These are phyloP conservation scores for Scheffersomyces lignicola DNA, from an alignment of 1,139 yeast genomes.

Conservation along the genomic window DNA sequence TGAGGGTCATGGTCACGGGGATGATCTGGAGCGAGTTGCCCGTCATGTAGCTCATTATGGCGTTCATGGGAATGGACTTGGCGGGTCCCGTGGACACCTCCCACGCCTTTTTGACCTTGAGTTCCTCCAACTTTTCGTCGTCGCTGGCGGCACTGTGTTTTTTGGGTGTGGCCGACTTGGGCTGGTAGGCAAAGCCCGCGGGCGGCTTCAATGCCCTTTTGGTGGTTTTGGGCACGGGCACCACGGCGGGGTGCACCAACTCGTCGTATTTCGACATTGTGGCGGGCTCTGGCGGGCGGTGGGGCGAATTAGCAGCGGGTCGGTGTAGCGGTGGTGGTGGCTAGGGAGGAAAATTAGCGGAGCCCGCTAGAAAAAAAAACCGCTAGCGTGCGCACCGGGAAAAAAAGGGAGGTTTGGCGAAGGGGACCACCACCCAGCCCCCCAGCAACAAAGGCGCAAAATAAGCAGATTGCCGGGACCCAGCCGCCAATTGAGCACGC, in stretches of 20 bases:
- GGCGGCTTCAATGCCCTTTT: conserved; percentile 17
- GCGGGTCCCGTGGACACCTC: conserved; percentile 83
- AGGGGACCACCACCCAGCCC: too few species aligned
- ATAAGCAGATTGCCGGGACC: too few species aligned
- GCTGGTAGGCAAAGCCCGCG: conserved; percentile 19
- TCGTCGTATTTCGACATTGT: conserved; percentile 14
- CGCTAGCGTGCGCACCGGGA: too few species aligned
- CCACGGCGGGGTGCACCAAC: conserved; percentile 15
- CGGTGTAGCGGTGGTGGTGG: neutral
- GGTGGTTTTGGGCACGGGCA: conserved; percentile 10
- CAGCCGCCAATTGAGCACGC: too few species aligned
- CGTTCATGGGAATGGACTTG: conserved; percentile 83
- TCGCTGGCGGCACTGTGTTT: conserved; percentile 4
- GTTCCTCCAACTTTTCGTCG: conserved; percentile 26
- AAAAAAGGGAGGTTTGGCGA: too few species aligned
- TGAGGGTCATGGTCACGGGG: conserved; percentile 86
- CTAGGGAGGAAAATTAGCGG: conserved; percentile 11
- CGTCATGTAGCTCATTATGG: conserved; percentile 89
- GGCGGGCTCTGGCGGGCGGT: neutral
- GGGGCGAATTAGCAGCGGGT: neutral
- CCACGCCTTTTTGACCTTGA: conserved; percentile 75
- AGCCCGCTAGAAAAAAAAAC: too few species aligned
- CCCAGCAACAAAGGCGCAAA: too few species aligned
- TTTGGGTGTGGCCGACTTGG: conserved; percentile 5
- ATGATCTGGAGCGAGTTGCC: conserved; percentile 89